A percentile compares a stretch with the other conserved stretches of the same genome.
These are phyloP conservation scores for Annulohypoxylon nitens DNA, from an alignment of 495 filamentous ascomycete species.

Conservation along the genomic window DNA sequence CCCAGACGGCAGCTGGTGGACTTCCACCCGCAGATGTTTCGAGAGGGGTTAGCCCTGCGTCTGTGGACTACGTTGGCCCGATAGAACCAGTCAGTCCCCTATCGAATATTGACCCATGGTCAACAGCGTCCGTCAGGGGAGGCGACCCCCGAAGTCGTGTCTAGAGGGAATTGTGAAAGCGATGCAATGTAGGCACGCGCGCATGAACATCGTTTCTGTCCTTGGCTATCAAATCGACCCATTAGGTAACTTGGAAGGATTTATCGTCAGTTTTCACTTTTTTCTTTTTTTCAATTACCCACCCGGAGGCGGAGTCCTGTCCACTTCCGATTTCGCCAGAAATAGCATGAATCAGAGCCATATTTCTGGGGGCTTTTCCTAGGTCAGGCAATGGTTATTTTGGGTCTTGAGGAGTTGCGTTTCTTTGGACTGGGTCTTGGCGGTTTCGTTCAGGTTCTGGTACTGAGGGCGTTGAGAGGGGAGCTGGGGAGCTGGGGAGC, in stretches of 20 bases:
- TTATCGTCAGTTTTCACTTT: slow-evolving; percentile 3
- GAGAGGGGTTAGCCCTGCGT: slow-evolving; percentile 5
- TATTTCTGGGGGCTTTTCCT: not conserved
- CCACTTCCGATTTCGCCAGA: slow-evolving; percentile 29
- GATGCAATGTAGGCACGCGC: slow-evolving; percentile 12
- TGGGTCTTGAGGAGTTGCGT: not conserved
- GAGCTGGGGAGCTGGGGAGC: too few relatives aligned
- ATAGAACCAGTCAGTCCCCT: slow-evolving; percentile 13
- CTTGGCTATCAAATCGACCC: slow-evolving; percentile 12
- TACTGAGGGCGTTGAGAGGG: not conserved
- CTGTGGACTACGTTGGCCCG: not conserved
- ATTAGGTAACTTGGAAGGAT: slow-evolving; percentile 17
- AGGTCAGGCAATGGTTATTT: not conserved
- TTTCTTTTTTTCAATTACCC: slow-evolving; percentile 11
- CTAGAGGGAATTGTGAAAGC: slow-evolving; percentile 16
- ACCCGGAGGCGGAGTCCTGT: not conserved
- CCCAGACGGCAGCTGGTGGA: not conserved
- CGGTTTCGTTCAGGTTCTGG: not conserved
- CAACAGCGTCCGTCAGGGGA: not conserved
- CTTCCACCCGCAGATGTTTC: not conserved
- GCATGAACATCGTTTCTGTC: slow-evolving; percentile 15
- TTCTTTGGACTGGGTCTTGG: not conserved
- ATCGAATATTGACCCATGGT: not conserved
- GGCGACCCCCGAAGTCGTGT: not conserved
- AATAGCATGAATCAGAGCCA: not conserved